These are phyloP conservation scores for Yamadazyma kanchanaburiensis DNA, from an alignment of 1,139 yeast genomes.

Conservation along the genomic window DNA sequence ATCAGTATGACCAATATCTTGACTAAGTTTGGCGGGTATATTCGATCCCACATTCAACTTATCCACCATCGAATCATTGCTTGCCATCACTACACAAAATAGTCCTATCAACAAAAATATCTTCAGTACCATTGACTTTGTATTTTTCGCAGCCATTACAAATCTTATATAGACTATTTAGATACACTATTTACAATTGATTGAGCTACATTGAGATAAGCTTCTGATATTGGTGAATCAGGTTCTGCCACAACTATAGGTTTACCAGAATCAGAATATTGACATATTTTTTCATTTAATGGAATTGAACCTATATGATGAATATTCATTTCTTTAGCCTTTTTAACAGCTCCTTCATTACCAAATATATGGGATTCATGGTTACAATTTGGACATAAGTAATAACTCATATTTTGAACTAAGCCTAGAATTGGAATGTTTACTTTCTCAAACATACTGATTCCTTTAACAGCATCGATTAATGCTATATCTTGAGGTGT, in stretches of 20 bases:
- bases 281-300: conserved; percentile 58
- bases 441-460: conserved; percentile 73
- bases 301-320: conserved; percentile 67
- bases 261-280: conserved; percentile 58
- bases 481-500: conserved; percentile 88
- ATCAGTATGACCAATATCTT: too few species aligned
- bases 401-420: conserved; percentile 83
- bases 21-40: too few species aligned
- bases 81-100: too few species aligned
- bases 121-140: background rate
- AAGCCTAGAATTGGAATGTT: conserved; percentile 73
- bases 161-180: background rate
- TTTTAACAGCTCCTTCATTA: conserved; percentile 56
- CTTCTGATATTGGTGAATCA: conserved; percentile 28
- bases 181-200: conserved; percentile 13
- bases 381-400: conserved; percentile 54
- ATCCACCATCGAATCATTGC: too few species aligned
- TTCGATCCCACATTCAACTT: too few species aligned
- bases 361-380: conserved; percentile 80
- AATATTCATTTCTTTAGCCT: conserved; percentile 51
- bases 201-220: conserved; percentile 46
- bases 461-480: conserved; percentile 78
- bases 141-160: too few species aligned
- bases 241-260: conserved; percentile 57
- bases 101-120: too few species aligned